A percentile compares a stretch with the other conserved stretches of the same genome.
These are phyloP conservation scores for Kwoniella sp. DNA, from an alignment of 768 basidiomycete genomes.

Conservation along the genomic window DNA sequence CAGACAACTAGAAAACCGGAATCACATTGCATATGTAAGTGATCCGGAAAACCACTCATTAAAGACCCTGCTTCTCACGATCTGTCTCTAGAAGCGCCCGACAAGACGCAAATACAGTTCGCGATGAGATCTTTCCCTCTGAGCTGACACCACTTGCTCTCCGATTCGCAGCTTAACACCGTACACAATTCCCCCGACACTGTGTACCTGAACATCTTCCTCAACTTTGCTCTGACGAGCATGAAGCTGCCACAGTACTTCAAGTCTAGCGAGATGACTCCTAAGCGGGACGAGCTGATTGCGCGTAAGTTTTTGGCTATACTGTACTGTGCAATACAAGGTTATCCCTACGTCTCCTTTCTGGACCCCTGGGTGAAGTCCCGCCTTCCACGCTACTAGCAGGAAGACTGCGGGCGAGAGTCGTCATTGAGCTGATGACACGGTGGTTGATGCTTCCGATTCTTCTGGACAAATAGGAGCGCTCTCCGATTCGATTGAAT, in stretches of 20 bases:
- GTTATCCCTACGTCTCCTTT: too few relatives aligned
- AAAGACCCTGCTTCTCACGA: background rate
- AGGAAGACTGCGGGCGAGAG: too few relatives aligned
- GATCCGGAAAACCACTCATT: background rate
- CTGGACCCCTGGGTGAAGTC: too few relatives aligned
- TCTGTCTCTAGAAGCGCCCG: too few relatives aligned
- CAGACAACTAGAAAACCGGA: slow-evolving; percentile 66
- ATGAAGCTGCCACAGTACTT: slow-evolving; percentile 88
- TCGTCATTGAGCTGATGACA: too few relatives aligned
- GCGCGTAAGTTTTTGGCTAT: slow-evolving; percentile 24
- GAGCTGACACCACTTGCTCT: too few relatives aligned
- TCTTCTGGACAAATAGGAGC: slow-evolving; percentile 15
- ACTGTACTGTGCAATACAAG: background rate
- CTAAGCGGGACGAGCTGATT: slow-evolving; percentile 11
- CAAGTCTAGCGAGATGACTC: slow-evolving; percentile 36
- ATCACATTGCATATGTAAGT: slow-evolving; percentile 71
- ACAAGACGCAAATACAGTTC: background rate
- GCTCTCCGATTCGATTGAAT: slow-evolving; percentile 29
- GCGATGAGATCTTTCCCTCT: too few relatives aligned
- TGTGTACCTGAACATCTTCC: slow-evolving; percentile 81
- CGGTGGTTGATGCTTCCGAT: background rate
- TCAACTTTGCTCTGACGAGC: slow-evolving; percentile 76
- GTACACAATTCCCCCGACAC: slow-evolving; percentile 66
- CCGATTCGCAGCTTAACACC: slow-evolving; percentile 65
- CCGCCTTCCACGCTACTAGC: too few relatives aligned